phyloP scores from a whole-genome alignment of 2,329 filamentous ascomycete genomes.

The Neurospora crassa region DNA sequence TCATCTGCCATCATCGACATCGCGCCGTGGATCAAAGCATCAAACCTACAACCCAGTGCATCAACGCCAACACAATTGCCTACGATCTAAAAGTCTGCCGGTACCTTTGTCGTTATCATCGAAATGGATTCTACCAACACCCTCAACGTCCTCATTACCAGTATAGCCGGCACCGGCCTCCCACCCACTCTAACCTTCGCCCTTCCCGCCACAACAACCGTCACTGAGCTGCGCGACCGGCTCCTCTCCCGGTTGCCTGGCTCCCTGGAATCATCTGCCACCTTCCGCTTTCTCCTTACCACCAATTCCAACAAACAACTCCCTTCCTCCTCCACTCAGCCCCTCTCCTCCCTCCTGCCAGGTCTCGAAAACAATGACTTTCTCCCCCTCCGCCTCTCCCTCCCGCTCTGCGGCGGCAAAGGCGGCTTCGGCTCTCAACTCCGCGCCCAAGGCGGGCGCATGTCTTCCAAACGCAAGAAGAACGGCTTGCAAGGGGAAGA shows the following conservation, averaged over 20 bases:
- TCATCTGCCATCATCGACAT: background rate
- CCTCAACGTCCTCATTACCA: conserved; percentile 77
- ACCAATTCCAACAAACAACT: conserved; percentile 51
- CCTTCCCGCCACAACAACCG: conserved; percentile 52
- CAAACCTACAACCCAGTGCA: background rate
- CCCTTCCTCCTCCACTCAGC: conserved; percentile 55
- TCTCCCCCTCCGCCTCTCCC: conserved; percentile 70
- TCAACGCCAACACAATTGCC: background rate
- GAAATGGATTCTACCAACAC: conserved; percentile 42
- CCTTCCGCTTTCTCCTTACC: conserved; percentile 63
- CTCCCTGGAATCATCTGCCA: conserved; percentile 31
- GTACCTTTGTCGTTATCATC: background rate
- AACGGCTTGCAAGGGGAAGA: conserved; percentile 65
- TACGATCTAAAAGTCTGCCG: background rate
- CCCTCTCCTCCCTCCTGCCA: conserved; percentile 46
- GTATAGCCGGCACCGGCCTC: conserved; percentile 72
- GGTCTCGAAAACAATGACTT: conserved; percentile 48
- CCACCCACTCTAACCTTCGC: conserved; percentile 78
- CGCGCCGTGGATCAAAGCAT: background rate
- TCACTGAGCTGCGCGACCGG: conserved; percentile 55
- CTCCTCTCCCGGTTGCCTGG: conserved; percentile 52
- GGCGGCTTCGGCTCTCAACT: conserved; percentile 97
- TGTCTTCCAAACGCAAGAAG: conserved; percentile 89
- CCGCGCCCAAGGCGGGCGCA: conserved; percentile 90
- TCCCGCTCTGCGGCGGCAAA: conserved; percentile 82